Conservation (phyloP, 164 flowering plant genomes). For the Vitis vinifera region ASM3070453v1 NC_081806.1:16992001-16992500, state of each 20-base stretch:
- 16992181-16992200: constrained; percentile 32
- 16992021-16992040: too few relatives aligned
- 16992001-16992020: too few relatives aligned
- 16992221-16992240: constrained; percentile 20
- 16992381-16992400: background rate
- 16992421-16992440: constrained; percentile 11
- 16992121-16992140: too few relatives aligned
- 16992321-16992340: constrained; percentile 40
- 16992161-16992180: constrained; percentile 14
- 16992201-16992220: constrained; percentile 34
- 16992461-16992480: constrained; percentile 40
- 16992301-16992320: constrained; percentile 61
- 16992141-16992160: background rate
- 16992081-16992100: too few relatives aligned
- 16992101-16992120: too few relatives aligned
- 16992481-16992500: constrained; percentile 43
- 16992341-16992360: constrained; percentile 37
- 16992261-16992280: background rate
- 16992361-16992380: constrained; percentile 14
- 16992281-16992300: constrained; percentile 38
- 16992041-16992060: too few relatives aligned
- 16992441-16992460: constrained; percentile 46
- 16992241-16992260: background rate
- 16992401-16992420: background rate
- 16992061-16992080: too few relatives aligned